These are phyloP conservation scores for Dichomitus squalens DNA, from an alignment of 1,284 basidiomycete species.

Conservation along the genomic window DNA sequence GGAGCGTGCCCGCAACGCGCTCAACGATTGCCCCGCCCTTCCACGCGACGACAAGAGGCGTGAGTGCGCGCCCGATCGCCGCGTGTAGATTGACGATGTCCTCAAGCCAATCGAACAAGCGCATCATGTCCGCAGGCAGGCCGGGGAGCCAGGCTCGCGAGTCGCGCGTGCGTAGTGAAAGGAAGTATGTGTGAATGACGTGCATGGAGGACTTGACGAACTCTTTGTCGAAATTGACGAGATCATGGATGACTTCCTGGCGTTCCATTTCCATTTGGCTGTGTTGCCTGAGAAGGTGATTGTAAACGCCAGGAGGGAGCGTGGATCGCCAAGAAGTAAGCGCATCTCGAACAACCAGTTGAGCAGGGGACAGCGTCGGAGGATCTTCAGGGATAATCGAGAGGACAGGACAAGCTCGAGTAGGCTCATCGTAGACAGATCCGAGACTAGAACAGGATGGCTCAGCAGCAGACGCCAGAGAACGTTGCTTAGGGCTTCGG, in stretches of 20 bases:
- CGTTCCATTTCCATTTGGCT: slow-evolving; percentile 57
- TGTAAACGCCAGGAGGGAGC: slow-evolving; percentile 28
- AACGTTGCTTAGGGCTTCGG: not conserved
- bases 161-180: slow-evolving; percentile 73
- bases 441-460: slow-evolving; percentile 25
- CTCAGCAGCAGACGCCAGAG: slow-evolving; percentile 14
- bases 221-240: slow-evolving; percentile 66
- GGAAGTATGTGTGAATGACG: slow-evolving; percentile 70
- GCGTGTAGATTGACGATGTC: slow-evolving; percentile 79
- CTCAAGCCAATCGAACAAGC: slow-evolving; percentile 84
- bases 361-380: not conserved
- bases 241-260: slow-evolving; percentile 69
- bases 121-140: slow-evolving; percentile 66
- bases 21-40: slow-evolving; percentile 38
- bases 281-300: slow-evolving; percentile 33
- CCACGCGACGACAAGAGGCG: slow-evolving; percentile 34
- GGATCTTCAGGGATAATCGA: not conserved
- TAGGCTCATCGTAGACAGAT: slow-evolving; percentile 28
- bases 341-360: slow-evolving; percentile 1
- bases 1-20: slow-evolving; percentile 59
- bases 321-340: slow-evolving; percentile 30
- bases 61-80: slow-evolving; percentile 57
- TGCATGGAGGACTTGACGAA: slow-evolving; percentile 69
- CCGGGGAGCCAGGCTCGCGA: slow-evolving; percentile 77
- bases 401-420: not conserved